Evolutionary conservation across 768 basidiomycete genomes (phyloP), one percentile per base, ranked within the genome.

Genomic region (Jaapia argillacea): DNA sequence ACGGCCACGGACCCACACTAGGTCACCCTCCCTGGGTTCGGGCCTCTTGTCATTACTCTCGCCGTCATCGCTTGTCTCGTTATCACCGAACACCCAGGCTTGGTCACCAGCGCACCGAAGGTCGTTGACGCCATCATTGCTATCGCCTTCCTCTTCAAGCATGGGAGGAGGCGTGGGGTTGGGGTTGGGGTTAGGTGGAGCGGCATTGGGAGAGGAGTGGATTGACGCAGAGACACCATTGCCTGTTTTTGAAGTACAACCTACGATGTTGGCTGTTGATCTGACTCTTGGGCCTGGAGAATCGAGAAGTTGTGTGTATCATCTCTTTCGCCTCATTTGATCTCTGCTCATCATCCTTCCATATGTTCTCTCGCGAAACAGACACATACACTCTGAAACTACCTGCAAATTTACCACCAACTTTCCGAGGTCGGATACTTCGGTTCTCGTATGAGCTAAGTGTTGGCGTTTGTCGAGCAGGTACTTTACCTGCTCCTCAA

Each of bases 261-360:
- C 87, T 6, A 75, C 84, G 24, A 85, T 98, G 76, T 67, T 98
- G 6, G 91, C 85, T 0, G 88, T 99, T 0, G 96, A 98, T 60
- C 57, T 97, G 24, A 63, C 68, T 4, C 68, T 99, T 14, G 70
- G 64, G 3, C 88, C 90, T n/a, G 91, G 92, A 3, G 84, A 93
- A 60, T 83, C 77, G 25, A 74, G 79, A 47, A 85, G 73, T 48
- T 96, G 91, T 93, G 56, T 51, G 84, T 75, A 5, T 27, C 20
- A 33, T 38, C 27, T 41, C 45, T 28, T 47, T 42, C 46, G 36
- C 22, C 47, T 21, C 24, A 10, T 35, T 22, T 28, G 45, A 13
- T 16, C 24, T 45, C 14, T 43, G 23, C n/a, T n/a, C n/a, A n/a
- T n/a, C 12, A 4, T 20, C 3, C 24, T 35, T 10, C 12, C 22